Evolutionary conservation across 2,329 filamentous ascomycete genomes (phyloP), one percentile per base, ranked within the genome.

Genomic region (Neonectria sp.): DNA sequence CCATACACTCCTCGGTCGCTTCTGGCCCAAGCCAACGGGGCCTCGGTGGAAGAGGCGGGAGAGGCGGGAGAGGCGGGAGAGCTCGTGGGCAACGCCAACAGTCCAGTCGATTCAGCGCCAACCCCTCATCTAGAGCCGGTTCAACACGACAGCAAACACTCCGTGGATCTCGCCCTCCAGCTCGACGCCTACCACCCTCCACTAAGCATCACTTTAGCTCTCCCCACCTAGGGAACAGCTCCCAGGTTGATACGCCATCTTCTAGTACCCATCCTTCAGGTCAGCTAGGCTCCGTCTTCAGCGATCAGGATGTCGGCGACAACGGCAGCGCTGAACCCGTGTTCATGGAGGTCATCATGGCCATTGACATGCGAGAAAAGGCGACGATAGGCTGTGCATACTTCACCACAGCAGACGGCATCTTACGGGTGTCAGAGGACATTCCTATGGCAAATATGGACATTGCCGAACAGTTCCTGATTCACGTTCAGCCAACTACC

Each of bases 361-460:
- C 94, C 1, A 83, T 97, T 27, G 91, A 97, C 65, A 85, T 95
- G 78, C 90, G 87, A 68, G 87, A 91, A n/a, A 87, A 89, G 33
- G 90, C 88, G 1, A 90, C 87, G 0, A 85, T 97, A 21, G 95
- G 95, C 1, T 98, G 95, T 78, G 92, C 93, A 52, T 97, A 95
- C 77, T 97, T 95, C 77, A 84, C 91, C 53, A 90, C 91, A 6
- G 82, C 86, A 29, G 89, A 94, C 45, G 91, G 93, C 74, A 89
- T 86, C 40, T 80, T 98, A 4, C 92, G 89, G 65, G 85, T 97
- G 49, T 90, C 97, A 77, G 91, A 95, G 76, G 95, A 98, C 72
- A 86, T 93, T 11, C 85, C 88, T 17, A 85, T 90, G 71, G 92
- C 91, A 5, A 90, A 89, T n/a, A 78, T 89, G n/a, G 90, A 93